Evolutionary conservation across 495 filamentous ascomycete genomes (phyloP), one percentile per base, ranked within the genome.

Genomic region (Cenococcum geophilum): DNA sequence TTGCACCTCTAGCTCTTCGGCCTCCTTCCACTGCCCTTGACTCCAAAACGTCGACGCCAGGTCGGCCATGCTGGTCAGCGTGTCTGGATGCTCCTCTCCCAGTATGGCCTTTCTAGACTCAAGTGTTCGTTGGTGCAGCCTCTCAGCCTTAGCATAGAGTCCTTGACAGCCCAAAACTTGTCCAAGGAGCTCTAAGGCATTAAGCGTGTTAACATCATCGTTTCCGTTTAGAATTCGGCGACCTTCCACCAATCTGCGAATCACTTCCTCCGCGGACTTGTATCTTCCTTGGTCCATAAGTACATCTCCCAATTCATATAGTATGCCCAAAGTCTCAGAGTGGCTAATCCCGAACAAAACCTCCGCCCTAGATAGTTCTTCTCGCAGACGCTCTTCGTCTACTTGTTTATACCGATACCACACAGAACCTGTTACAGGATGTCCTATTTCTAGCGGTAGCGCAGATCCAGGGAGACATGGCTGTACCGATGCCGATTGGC

Each of bases 231-330:
- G 0, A 23, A 20, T 57, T 53, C 49, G 52, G 37, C 58, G 54
- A 40, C 52, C 54, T 47, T 66, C 47, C n/a, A 66, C 42, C 23
- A 66, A 49, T 55, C 53, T 66, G 23, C 54, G 59, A 54, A 62
- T 58, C 40, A 58, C 47, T 35, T 62, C 58, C 40, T 61, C 63
- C 32, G 59, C 59, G 40, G 63, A 57, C 45, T 43, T 61, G 48
- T 66, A 66, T 55, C 63, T 66, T 58, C 63, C 63, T 62, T 66
- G 63, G 4, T 22, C 45, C 4, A 66, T 58, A 40, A 66, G 59
- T 43, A 66, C 59, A 5, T 34, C 25, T 42, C 63, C 58, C 47
- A 66, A 58, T 47, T 58, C 34, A 42, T 4, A 66, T 43, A 61
- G 36, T 58, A 60, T 47, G 43, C 43, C 35, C 23, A 66, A 53